Evolutionary conservation across 306 rosid species (phyloP), one percentile per base, ranked within the genome.

Genomic region (Corylus avellana): DNA sequence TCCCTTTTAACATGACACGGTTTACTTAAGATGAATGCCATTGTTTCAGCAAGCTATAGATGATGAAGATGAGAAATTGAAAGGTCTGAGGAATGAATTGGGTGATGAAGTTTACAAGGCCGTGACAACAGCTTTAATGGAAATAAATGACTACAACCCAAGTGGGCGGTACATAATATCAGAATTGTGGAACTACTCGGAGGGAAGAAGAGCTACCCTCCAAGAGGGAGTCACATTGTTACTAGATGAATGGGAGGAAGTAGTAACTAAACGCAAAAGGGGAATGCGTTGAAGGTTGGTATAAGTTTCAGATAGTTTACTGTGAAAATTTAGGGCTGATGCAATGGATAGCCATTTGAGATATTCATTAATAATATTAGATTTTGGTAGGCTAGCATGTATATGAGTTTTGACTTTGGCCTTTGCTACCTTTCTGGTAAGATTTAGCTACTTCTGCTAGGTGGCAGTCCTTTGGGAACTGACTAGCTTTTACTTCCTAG

Each of bases 121-220:
- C 29, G 92, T 88, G 67, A 82, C 71, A 54, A 46, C 84, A 71
- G 92, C 92, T 47, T 63, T 88, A 83, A 86, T 14, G 39, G 92
- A 88, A 85, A 86, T 88, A 25, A 88, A 88, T 79, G 86, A 80
- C 80, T 84, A 88, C 74, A 88, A 88, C 72, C 92, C 92, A 48
- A 88, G 92, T 74, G 92, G 92, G 59, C 67, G 89, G 74, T 88
- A 88, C 37, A 72, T 75, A 82, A 82, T 79, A 70, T 77, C 88
- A 4, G 92, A 88, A 82, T 63, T 88, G 63, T 88, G 92, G 92
- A 88, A 88, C 81, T 88, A 81, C 46, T 56, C 46, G 56, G 67
- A 84, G 57, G 88, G 86, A 75, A 84, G 70, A 80, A 84, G 68
- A 80, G 90, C 90, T 22, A 84, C 85, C 39, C 78, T 86, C 78